Evolutionary conservation across 2,329 filamentous ascomycete genomes (phyloP), one percentile per base, ranked within the genome.

Genomic region (Nemania serpens): DNA sequence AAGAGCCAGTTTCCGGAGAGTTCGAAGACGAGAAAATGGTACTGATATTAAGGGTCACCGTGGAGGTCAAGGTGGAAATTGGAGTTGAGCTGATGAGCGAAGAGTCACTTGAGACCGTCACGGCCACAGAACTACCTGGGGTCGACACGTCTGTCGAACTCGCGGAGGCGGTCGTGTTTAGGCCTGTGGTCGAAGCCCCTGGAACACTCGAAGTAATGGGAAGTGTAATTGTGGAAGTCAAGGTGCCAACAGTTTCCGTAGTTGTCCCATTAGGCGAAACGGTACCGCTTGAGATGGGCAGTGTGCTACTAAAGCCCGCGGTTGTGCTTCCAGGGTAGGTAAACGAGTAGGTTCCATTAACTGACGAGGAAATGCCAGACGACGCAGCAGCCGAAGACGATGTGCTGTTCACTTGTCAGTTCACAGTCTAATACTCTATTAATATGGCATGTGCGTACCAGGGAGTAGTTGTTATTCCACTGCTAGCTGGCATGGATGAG

Each of bases 1-100:
- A 60, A 49, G 56, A 62, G 5, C 54, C 61, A n/a, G 63, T 66
- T 22, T 43, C 58, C 1, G 65, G 58, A 13, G 63, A 64, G 42
- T 62, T 61, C 1, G 63, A 64, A 41, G 62, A 65, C 13, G 52
- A 37, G 18, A 58, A 51, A 11, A 48, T 59, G 15, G 61, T 63
- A 2, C 36, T 55, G 0, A 41, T 39, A 7, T 59, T 66, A 5
- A 51, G 41, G 11, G 65, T 68, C 29, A 66, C 36, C 5, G 54
- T 62, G 13, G 59, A 60, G 9, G 62, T 63, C 37, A 61, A 29
- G 22, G 63, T 61, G 25, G 25, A 55, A 12, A 59, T 57, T 3
- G 63, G 56, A n/a, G 36, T 50, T 12, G 62, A 62, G 43, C 53
- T 64, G 22, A 47, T 61, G 20, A 20, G 22, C 20, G 50, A 39